Evolutionary conservation across 2,329 filamentous ascomycete genomes (phyloP).

Genomic region (Sclerotinia trifoliorum): DNA sequence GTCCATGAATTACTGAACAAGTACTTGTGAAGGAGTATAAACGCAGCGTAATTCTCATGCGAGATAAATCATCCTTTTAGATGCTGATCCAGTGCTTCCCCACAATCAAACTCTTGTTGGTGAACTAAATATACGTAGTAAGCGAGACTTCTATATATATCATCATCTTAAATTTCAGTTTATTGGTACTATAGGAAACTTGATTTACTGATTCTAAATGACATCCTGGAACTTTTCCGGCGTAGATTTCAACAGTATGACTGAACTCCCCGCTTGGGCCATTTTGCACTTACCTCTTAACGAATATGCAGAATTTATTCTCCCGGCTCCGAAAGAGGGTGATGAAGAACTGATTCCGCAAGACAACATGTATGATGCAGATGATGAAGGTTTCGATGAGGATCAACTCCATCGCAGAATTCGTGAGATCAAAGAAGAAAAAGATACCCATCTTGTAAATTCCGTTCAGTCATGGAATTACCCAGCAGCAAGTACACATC

Average conservation of each 20-base stretch:
- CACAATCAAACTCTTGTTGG: not conserved
- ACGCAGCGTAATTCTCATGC: not conserved
- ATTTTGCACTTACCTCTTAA: not conserved
- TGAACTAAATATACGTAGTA: not conserved
- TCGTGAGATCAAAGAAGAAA: too few species aligned
- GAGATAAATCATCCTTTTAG: not conserved
- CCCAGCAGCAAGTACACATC: too few species aligned
- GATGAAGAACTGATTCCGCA: not conserved
- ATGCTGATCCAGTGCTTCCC: not conserved
- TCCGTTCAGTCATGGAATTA: too few species aligned
- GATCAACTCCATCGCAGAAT: not conserved
- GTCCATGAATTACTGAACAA: not conserved
- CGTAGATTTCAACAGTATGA: not conserved
- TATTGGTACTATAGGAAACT: not conserved
- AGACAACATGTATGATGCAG: not conserved
- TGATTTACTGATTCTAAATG: not conserved
- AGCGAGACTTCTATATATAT: slow-evolving; percentile 2
- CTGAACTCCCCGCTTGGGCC: not conserved
- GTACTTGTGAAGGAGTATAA: not conserved
- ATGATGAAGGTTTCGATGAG: not conserved
- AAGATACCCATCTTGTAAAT: too few species aligned
- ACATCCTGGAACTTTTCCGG: not conserved
- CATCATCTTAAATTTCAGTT: not conserved
- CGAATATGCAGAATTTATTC: not conserved
- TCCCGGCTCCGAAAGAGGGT: not conserved